Evolutionary conservation across 2,329 filamentous ascomycete genomes (phyloP).

Genomic region (Aaosphaeria arxii): DNA sequence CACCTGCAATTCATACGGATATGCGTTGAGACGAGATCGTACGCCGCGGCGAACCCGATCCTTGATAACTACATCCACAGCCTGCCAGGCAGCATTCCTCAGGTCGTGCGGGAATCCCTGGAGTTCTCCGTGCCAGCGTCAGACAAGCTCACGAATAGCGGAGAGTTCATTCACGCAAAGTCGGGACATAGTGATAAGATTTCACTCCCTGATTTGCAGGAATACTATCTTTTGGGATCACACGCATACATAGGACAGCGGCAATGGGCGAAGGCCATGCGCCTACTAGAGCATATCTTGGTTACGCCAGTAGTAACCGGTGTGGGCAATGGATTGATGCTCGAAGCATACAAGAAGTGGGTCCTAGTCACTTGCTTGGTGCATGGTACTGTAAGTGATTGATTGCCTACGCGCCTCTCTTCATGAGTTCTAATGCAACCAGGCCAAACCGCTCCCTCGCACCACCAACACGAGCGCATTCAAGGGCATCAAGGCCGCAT

Average conservation of each 20-base stretch:
- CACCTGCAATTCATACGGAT: slow-evolving; percentile 59
- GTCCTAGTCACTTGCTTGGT: slow-evolving; percentile 71
- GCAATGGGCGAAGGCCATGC: slow-evolving; percentile 42
- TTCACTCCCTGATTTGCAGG: slow-evolving; percentile 52
- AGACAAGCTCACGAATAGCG: slow-evolving; percentile 40
- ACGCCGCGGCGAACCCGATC: slow-evolving; percentile 57
- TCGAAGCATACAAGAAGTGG: slow-evolving; percentile 92
- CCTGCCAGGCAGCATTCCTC: slow-evolving; percentile 50
- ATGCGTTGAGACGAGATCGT: slow-evolving; percentile 54
- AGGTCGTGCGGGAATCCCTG: slow-evolving; percentile 23
- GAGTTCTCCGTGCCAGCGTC: slow-evolving; percentile 41
- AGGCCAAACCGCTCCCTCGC: slow-evolving; percentile 53
- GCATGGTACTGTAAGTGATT: slow-evolving; percentile 56
- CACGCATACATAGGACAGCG: slow-evolving; percentile 46
- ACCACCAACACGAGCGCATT: slow-evolving; percentile 53
- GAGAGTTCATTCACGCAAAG: slow-evolving; percentile 58
- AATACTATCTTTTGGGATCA: slow-evolving; percentile 51
- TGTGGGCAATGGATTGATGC: slow-evolving; percentile 72
- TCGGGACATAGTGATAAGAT: slow-evolving; percentile 58
- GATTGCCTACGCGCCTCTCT: too few species aligned
- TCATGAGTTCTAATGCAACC: not conserved
- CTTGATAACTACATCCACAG: slow-evolving; percentile 66
- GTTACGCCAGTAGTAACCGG: slow-evolving; percentile 62
- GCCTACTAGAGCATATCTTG: slow-evolving; percentile 52
- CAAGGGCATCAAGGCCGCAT: slow-evolving; percentile 57